Evolutionary conservation across 2,329 filamentous ascomycete species (phyloP).

Genomic region (Pseudogymnoascus sp.): DNA sequence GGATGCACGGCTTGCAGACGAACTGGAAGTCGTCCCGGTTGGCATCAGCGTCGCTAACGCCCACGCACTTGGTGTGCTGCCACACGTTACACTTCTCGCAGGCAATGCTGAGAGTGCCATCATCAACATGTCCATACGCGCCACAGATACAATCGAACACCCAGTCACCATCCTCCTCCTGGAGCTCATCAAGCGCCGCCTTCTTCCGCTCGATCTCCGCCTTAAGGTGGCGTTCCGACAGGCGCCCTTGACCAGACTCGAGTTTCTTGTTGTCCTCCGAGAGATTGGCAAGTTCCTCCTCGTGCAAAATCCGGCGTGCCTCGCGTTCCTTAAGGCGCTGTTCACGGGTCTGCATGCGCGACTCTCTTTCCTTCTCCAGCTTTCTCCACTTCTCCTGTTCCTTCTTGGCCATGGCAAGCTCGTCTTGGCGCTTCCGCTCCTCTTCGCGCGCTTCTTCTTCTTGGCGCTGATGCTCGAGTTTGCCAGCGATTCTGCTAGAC

Average conservation of each 20-base stretch:
- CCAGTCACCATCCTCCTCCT: constrained; percentile 70
- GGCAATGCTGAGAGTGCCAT: constrained; percentile 85
- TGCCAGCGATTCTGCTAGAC: constrained; percentile 79
- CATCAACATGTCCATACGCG: constrained; percentile 83
- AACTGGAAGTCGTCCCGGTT: constrained; percentile 84
- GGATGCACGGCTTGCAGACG: constrained; percentile 69
- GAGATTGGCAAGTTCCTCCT: constrained; percentile 72
- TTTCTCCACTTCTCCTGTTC: constrained; percentile 52
- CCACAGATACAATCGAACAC: constrained; percentile 92
- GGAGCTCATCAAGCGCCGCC: constrained; percentile 64
- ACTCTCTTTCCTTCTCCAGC: constrained; percentile 65
- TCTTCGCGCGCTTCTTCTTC: constrained; percentile 65
- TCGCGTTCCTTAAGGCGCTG: constrained; percentile 81
- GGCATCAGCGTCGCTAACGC: constrained; percentile 67
- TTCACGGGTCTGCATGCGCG: constrained; percentile 74
- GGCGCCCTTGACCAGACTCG: constrained; percentile 45
- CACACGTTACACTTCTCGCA: constrained; percentile 92
- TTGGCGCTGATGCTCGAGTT: constrained; percentile 66
- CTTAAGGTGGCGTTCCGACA: constrained; percentile 73
- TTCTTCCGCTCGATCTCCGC: constrained; percentile 73
- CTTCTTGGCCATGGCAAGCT: constrained; percentile 57
- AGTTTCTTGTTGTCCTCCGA: constrained; percentile 64
- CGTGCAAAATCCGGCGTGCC: constrained; percentile 69
- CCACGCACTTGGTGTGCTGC: constrained; percentile 92
- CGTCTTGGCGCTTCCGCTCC: constrained; percentile 54